Percentiles rank a stretch among this genome's conserved stretches.
Conservation (phyloP, 2,329 filamentous ascomycete genomes). For the Aspergillus sp. region DNA sequence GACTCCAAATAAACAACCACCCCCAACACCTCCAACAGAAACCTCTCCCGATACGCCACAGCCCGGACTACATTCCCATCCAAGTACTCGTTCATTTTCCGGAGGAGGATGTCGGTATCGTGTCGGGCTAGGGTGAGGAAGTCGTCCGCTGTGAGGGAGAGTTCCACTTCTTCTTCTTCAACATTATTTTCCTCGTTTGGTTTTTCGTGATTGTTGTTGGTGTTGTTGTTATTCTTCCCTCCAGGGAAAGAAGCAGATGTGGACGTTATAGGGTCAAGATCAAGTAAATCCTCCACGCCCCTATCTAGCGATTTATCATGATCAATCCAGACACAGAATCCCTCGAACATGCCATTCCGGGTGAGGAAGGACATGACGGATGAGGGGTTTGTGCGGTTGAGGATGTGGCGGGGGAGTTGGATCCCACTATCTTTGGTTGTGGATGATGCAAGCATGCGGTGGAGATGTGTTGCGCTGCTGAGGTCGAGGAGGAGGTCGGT, state of each 20-base stretch:
- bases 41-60: slow-evolving; percentile 11
- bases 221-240: too few relatives aligned
- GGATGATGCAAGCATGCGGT: neutral
- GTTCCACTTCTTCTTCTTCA: neutral
- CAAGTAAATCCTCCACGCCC: neutral
- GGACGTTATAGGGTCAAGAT: neutral
- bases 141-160: neutral
- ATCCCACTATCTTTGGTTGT: too few relatives aligned
- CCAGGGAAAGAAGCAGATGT: too few relatives aligned
- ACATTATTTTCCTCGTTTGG: neutral
- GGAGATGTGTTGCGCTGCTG: neutral
- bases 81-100: neutral
- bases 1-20: slow-evolving; percentile 4
- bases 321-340: slow-evolving; percentile 7
- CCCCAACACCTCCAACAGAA: slow-evolving; percentile 20
- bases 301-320: neutral
- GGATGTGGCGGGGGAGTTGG: neutral
- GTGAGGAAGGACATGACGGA: slow-evolving; percentile 6
- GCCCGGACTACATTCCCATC: neutral
- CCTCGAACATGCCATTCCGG: slow-evolving; percentile 11
- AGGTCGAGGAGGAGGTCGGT: neutral
- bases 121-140: neutral
- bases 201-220: neutral
- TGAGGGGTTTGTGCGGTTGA: neutral
- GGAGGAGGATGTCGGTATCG: neutral